A percentile compares a stretch with the other conserved stretches of the same genome.
Conservation (phyloP, 441 rosid species). For the Bruguiera hainesii region DNA sequence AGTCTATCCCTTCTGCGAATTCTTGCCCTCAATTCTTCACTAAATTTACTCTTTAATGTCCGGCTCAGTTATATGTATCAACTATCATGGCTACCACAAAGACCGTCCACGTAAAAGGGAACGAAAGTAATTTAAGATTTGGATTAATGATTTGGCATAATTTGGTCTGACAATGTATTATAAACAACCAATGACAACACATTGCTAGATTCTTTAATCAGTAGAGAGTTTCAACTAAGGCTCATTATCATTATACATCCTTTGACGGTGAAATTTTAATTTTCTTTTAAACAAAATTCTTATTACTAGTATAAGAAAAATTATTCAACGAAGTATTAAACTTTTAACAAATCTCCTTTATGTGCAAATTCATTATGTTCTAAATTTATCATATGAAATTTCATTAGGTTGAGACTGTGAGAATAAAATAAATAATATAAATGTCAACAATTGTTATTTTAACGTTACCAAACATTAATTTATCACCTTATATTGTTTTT, state of each 20-base stretch:
- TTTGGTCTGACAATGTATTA: constrained; percentile 26
- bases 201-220: constrained; percentile 33
- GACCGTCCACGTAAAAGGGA: not conserved
- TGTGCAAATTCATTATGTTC: too few relatives aligned
- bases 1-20: not conserved
- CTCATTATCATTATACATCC: not conserved
- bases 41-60: constrained; percentile 7
- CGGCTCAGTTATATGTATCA: not conserved
- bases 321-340: too few relatives aligned
- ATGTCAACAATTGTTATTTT: constrained; percentile 10
- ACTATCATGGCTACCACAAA: not conserved
- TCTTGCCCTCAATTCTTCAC: constrained; percentile 1
- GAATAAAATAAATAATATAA: not conserved
- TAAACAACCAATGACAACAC: constrained; percentile 31
- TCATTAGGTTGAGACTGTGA: too few relatives aligned
- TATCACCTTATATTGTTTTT: constrained; percentile 2
- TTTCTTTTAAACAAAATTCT: too few relatives aligned
- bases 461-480: constrained; percentile 23
- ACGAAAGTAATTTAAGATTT: constrained; percentile 6
- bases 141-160: constrained; percentile 24
- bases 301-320: too few relatives aligned
- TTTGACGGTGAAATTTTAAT: too few relatives aligned
- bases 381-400: too few relatives aligned
- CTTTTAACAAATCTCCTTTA: too few relatives aligned
- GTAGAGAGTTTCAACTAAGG: constrained; percentile 20